A percentile compares a stretch with the other conserved stretches of the same genome.
Evolutionary conservation across 139 green algal genomes (phyloP).

Genomic region (Picochlorum sp.): DNA sequence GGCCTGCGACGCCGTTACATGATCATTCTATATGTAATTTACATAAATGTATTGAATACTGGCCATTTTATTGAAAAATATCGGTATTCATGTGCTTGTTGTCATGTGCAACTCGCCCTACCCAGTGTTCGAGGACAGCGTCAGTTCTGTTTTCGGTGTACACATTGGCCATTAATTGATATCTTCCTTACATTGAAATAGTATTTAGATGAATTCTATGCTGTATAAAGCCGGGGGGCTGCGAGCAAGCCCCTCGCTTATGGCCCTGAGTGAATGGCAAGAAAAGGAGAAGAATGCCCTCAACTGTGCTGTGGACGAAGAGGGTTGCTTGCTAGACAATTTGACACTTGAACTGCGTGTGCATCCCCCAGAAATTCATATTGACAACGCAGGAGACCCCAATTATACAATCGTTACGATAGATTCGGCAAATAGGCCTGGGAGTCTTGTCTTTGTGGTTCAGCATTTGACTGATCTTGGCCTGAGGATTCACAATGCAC

Average conservation of each 20-base stretch:
- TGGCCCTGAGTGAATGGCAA: slow-evolving; percentile 15
- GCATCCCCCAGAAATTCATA: slow-evolving; percentile 65
- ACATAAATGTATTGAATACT: no score
- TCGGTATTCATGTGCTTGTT: no score
- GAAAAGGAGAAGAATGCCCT: slow-evolving; percentile 19
- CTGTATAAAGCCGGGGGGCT: slow-evolving; percentile 8
- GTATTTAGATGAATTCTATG: slow-evolving; percentile 1
- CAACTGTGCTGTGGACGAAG: slow-evolving; percentile 29
- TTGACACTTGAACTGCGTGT: slow-evolving; percentile 70
- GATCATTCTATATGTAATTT: no score
- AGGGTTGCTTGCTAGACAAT: slow-evolving; percentile 69
- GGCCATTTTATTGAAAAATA: no score
- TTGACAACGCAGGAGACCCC: slow-evolving; percentile 70
- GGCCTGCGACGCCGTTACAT: no score
- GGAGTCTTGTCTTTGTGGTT: slow-evolving; percentile 90
- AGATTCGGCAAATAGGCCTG: slow-evolving; percentile 88
- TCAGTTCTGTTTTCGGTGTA: no score
- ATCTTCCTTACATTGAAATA: background rate
- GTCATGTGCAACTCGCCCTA: no score
- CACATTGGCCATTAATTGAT: no score
- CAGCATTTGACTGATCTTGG: slow-evolving; percentile 90
- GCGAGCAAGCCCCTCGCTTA: background rate
- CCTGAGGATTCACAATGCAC: slow-evolving; percentile 66
- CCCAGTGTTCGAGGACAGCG: no score
- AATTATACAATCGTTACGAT: slow-evolving; percentile 75